Base-by-base conservation (phyloP, 805 yeast genomes). In the Ogataea pini region DNA sequence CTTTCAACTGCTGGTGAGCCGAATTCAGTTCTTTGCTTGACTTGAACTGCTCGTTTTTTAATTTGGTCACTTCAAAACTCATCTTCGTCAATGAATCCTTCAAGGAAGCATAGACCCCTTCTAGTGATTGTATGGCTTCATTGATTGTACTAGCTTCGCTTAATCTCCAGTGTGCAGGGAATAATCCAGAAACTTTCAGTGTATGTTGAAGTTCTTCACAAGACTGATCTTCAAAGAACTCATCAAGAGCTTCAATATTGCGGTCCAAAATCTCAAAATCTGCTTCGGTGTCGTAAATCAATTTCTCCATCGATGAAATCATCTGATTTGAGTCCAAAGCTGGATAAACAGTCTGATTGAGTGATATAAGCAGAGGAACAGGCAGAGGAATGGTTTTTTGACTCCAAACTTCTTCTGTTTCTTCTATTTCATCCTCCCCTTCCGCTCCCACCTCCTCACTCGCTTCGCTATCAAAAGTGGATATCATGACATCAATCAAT, bases 101-200 rank as follows among this genome's bases (percentile, higher is more conserved):
- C 12, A 51, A 18, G 12, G 17, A 12, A 2, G 17, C 10, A 28
- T 33, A 51, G 2, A 16, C 39, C 3, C 6, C n/a, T 7, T 27
- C 36, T n/a, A 36, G 36, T 9, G 34, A 33, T 3, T 46, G 47
- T 7, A 56, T 51, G 16, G 51, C 42, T 17, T 47, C 34, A 2
- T 45, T 40, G 36, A 69, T 43, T 5, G 59, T 58, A 2, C 44
- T 48, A 5, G 54, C 59, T 46, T 69, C 71, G 44, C 48, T 36
- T 12, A 69, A 47, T 47, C 65, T 64, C 72, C 72, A 68, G 24
- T 45, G 55, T 1, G 52, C 43, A 2, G 67, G 65, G 36, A 49
- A 60, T 10, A 48, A 45, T 4, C 64, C 37, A 2, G 66, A 57
- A 3, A 41, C 45, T 17, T 54, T 51, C 9, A 55, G 28, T 0